phyloP scores from a whole-genome alignment of 306 rosid species.

The Mimosa bimucronata region DNA sequence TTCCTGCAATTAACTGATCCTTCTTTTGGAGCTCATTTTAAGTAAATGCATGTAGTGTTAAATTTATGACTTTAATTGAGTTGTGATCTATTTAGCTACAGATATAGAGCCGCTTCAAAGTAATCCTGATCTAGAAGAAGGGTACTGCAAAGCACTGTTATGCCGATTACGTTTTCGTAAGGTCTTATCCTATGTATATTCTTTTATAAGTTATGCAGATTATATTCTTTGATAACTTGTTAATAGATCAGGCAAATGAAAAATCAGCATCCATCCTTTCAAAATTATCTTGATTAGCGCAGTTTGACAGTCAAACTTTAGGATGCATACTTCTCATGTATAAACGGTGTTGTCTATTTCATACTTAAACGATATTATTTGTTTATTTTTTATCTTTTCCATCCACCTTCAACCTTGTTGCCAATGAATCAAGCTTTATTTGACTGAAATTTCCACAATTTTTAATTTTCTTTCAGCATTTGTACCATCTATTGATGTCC shows the following conservation, averaged over 20 bases:
- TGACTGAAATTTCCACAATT: constrained; percentile 34
- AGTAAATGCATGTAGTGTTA: constrained; percentile 31
- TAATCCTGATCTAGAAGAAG: constrained; percentile 83
- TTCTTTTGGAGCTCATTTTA: too few species aligned
- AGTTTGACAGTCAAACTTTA: constrained; percentile 22
- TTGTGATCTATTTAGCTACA: constrained; percentile 53
- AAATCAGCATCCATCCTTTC: constrained; percentile 13
- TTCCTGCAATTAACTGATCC: too few species aligned
- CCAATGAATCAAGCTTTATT: constrained; percentile 21
- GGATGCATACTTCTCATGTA: constrained; percentile 13
- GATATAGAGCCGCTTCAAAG: constrained; percentile 79
- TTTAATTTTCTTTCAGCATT: constrained; percentile 70
- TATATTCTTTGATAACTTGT: constrained; percentile 11
- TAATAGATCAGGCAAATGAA: constrained; percentile 8
- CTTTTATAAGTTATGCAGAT: constrained; percentile 45
- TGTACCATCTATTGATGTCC: constrained; percentile 81
- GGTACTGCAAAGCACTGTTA: constrained; percentile 89
- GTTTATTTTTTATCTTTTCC: constrained; percentile 30
- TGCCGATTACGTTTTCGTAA: constrained; percentile 99
- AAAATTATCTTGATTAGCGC: constrained; percentile 19
- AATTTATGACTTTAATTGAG: constrained; percentile 37
- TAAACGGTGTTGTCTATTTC: background rate
- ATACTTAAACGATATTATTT: constrained; percentile 2
- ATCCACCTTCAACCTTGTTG: constrained; percentile 22
- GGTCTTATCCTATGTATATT: constrained; percentile 84